Conservation (phyloP, 2,329 filamentous ascomycete species). For the Beauveria brongniartii region DNA sequence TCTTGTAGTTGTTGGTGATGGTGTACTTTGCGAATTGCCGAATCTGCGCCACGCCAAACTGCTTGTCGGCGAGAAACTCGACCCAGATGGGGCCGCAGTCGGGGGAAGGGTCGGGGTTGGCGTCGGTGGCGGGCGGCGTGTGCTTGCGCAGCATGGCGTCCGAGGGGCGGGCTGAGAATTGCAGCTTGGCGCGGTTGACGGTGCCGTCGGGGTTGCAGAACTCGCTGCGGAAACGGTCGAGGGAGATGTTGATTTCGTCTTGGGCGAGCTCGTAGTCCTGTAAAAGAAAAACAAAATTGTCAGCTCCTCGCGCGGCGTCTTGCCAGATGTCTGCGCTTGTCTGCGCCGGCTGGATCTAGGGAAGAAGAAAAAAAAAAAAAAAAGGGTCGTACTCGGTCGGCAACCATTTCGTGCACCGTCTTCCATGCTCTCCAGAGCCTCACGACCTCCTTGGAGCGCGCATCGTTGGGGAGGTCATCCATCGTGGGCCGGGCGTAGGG, state of each 20-base stretch:
- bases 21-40: constrained; percentile 82
- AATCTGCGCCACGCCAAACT: constrained; percentile 86
- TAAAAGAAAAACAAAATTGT: constrained; percentile 10
- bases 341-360: neutral
- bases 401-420: constrained; percentile 92
- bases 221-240: constrained; percentile 69
- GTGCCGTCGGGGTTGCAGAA: constrained; percentile 67
- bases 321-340: neutral
- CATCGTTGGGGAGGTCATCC: constrained; percentile 39
- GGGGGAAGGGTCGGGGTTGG: constrained; percentile 60
- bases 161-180: constrained; percentile 80
- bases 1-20: constrained; percentile 71
- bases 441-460: constrained; percentile 45
- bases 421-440: constrained; percentile 90
- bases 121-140: constrained; percentile 60
- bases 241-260: constrained; percentile 77
- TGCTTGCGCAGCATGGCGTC: constrained; percentile 78
- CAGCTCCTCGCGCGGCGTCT: neutral
- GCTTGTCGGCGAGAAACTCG: constrained; percentile 76
- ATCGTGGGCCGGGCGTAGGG: constrained; percentile 17
- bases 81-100: constrained; percentile 87
- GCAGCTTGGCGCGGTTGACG: constrained; percentile 71
- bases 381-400: constrained; percentile 62
- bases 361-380: neutral
- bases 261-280: constrained; percentile 92